A percentile compares a stretch with the other conserved stretches of the same genome.
phyloP scores from a whole-genome alignment of 805 yeast genomes.

The Metschnikowia similis region DNA sequence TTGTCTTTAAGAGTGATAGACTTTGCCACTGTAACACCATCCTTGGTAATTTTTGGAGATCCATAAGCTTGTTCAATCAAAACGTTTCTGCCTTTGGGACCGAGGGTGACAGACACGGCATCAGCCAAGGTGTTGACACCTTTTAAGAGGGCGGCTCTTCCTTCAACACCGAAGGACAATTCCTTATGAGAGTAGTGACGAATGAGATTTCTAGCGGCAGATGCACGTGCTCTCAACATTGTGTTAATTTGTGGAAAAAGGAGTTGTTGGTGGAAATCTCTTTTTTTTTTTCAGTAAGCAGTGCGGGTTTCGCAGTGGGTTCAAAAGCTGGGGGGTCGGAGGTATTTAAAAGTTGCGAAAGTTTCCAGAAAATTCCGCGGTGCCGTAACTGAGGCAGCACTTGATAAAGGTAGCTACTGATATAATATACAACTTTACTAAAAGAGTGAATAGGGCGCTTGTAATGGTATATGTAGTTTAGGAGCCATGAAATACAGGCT shows the following conservation, averaged over 20 bases:
- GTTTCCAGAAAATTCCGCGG: slow-evolving; percentile 17
- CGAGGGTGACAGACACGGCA: slow-evolving; percentile 94
- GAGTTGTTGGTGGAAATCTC: neutral
- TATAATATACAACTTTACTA: neutral
- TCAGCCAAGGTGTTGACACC: slow-evolving; percentile 95
- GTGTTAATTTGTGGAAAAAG: neutral
- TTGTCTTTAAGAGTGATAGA: slow-evolving; percentile 79
- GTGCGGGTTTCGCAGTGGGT: slow-evolving; percentile 2
- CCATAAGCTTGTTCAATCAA: slow-evolving; percentile 95
- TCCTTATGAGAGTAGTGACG: slow-evolving; percentile 77
- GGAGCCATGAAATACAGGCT: neutral
- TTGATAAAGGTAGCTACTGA: neutral
- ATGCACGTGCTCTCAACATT: slow-evolving; percentile 51
- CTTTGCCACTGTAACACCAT: slow-evolving; percentile 96
- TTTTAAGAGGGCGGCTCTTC: slow-evolving; percentile 86
- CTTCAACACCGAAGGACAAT: slow-evolving; percentile 94
- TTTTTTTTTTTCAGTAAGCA: neutral
- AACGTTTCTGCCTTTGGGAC: slow-evolving; percentile 97
- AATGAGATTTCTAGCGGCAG: slow-evolving; percentile 38
- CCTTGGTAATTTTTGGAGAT: slow-evolving; percentile 97
- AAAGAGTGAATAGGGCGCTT: neutral
- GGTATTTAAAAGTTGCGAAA: slow-evolving; percentile 10
- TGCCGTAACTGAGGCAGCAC: neutral
- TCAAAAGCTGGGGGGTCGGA: slow-evolving; percentile 7
- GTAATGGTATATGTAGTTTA: neutral